These are phyloP conservation scores for Funneliformis geosporum DNA, from an alignment of 192 early-diverging fungal species.

Conservation along the genomic window DNA sequence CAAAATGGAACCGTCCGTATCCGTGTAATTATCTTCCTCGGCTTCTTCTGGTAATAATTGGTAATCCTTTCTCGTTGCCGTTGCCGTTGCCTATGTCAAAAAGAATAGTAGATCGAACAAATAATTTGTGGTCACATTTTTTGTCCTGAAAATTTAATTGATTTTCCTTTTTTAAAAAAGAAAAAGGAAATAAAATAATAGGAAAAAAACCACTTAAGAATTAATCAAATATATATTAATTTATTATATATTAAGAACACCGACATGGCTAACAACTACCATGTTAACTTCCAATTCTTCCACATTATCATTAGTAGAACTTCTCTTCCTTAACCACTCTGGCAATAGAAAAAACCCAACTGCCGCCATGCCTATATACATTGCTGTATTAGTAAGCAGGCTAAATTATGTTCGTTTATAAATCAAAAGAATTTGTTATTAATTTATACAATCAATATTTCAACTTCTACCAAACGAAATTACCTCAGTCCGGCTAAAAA, in stretches of 20 bases:
- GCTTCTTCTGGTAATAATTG: conserved; percentile 24
- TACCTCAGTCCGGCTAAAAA: conserved; percentile 27
- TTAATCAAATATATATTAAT: neutral
- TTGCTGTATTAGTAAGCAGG: conserved; percentile 27
- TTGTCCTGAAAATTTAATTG: neutral
- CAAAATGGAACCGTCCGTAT: conserved; percentile 11
- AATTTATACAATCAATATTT: neutral
- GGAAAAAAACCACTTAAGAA: neutral
- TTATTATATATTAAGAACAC: neutral
- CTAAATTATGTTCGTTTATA: neutral
- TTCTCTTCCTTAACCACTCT: neutral
- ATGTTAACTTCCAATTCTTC: neutral
- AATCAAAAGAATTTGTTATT: neutral
- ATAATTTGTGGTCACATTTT: neutral
- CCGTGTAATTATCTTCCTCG: neutral
- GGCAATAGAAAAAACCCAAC: conserved; percentile 45
- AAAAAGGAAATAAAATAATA: neutral
- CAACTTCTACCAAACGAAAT: neutral
- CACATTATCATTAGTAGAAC: neutral
- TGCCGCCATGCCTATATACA: conserved; percentile 45
- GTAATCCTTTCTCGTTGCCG: conserved; percentile 2
- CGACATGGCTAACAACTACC: neutral
- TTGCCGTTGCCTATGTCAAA: neutral
- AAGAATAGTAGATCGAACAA: neutral
- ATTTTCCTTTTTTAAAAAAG: neutral